Evolutionary conservation across 257 asterid species (phyloP).

Genomic region (Plantago major): DNA sequence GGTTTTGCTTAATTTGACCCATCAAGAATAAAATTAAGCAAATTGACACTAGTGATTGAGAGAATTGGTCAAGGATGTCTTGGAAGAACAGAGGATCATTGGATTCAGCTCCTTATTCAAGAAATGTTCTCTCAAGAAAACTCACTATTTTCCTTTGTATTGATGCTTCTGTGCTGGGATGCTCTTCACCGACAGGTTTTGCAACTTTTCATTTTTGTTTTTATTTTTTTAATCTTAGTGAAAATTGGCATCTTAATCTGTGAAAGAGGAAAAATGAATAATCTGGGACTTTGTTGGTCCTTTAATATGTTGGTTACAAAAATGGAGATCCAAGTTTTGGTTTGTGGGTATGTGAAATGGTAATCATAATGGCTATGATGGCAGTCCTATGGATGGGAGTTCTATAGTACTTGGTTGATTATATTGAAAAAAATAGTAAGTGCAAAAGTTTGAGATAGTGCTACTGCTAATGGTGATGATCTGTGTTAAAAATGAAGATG

Average conservation of each 20-base stretch:
- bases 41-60: too few relatives aligned
- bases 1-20: constrained; percentile 25
- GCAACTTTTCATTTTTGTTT: constrained; percentile 12
- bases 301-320: too few relatives aligned
- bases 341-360: constrained; percentile 18
- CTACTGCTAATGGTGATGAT: constrained; percentile 30
- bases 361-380: constrained; percentile 17
- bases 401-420: neutral
- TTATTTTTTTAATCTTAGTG: neutral
- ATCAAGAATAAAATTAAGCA: constrained; percentile 15
- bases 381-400: constrained; percentile 8
- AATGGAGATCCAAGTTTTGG: too few relatives aligned
- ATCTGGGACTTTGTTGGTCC: too few relatives aligned
- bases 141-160: constrained; percentile 63
- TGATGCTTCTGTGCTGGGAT: constrained; percentile 85
- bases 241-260: neutral
- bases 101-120: constrained; percentile 39
- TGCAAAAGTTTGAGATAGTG: constrained; percentile 15
- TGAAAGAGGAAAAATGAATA: neutral
- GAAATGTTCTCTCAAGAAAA: constrained; percentile 49
- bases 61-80: constrained; percentile 37
- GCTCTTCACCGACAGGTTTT: constrained; percentile 95
- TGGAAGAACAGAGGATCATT: constrained; percentile 74
- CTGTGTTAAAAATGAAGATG: constrained; percentile 10
- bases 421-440: too few relatives aligned